Evolutionary conservation across 163 green algal genomes (phyloP), one percentile per base, ranked within the genome.

Genomic region (Scenedesmus sp.): DNA sequence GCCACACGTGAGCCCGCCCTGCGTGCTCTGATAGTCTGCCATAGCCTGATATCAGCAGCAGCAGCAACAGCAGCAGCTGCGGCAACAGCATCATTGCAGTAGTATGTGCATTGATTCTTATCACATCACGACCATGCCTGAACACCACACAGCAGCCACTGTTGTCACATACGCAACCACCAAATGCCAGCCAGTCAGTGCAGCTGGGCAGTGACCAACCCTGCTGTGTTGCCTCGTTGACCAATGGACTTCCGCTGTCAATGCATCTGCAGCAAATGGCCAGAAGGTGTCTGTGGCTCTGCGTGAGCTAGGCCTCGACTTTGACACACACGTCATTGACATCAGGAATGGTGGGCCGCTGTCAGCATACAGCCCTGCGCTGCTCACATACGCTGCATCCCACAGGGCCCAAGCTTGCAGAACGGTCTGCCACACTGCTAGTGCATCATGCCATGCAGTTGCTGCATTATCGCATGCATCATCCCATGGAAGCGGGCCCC

Each of bases 201-300:
- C 51, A 44, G 35, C 72, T 81, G 33, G 72, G 15, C 37, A 43
- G 12, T 24, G 51, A 61, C 51, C 51, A 22, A 61, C 51, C 12
- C 9, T 44, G 35, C 35, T n/a, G 15, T 83, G 20, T 20, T 83
- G 73, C 7, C 5, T 46, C n/a, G 37, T 20, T 83, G 73, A 53
- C 33, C 73, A 42, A 24, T 61, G 43, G 22, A 42, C 13, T 24
- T n/a, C 85, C 15, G 40, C 10, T 30, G 30, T 33, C 2, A 40
- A 76, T 76, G 65, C 30, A 18, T 30, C 37, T 76, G 65, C 65
- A 76, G 65, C 65, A 40, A 93, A 93, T 46, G 85, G 85, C 6
- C 72, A 86, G 85, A 92, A 93, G 46, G 85, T 93, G 7, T 76
- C 70, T 24, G 89, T 93, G 15, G 84, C 85, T 12, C 83, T 93